Evolutionary conservation across 2,329 filamentous ascomycete genomes (phyloP).

Genomic region (Huntiella savannae): DNA sequence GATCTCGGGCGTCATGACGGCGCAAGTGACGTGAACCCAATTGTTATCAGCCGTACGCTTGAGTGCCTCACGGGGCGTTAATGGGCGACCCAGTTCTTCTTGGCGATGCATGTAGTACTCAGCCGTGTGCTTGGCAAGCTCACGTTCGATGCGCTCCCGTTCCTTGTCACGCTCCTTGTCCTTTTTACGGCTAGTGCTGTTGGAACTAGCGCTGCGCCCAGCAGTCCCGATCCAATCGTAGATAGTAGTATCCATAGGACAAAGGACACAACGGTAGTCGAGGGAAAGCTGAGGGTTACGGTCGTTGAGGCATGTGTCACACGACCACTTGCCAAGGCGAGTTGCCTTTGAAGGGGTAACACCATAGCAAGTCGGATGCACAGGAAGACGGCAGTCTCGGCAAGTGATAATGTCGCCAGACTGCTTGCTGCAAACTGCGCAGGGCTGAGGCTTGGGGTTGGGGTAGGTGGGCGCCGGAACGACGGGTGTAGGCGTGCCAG

Average conservation of each 20-base stretch:
- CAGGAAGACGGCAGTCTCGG: constrained; percentile 72
- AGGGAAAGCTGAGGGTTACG: constrained; percentile 85
- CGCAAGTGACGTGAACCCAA: constrained; percentile 92
- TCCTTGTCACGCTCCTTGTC: constrained; percentile 85
- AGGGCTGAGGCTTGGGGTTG: constrained; percentile 60
- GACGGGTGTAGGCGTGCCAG: constrained; percentile 13
- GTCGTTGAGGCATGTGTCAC: constrained; percentile 91
- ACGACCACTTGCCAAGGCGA: constrained; percentile 61
- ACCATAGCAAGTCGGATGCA: constrained; percentile 89
- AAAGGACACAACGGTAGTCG: constrained; percentile 83
- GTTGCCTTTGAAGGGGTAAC: constrained; percentile 36
- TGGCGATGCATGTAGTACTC: constrained; percentile 73
- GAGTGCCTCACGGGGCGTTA: constrained; percentile 70
- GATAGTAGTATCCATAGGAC: constrained; percentile 63
- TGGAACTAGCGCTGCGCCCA: constrained; percentile 19
- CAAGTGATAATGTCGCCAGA: constrained; percentile 65
- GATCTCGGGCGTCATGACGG: constrained; percentile 78
- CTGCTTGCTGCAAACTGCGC: constrained; percentile 61
- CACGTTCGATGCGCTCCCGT: constrained; percentile 69
- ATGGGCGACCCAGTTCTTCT: constrained; percentile 63
- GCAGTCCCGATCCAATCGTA: constrained; percentile 71
- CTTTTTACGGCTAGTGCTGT: constrained; percentile 41
- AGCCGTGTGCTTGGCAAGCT: constrained; percentile 58
- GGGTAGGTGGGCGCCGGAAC: constrained; percentile 27
- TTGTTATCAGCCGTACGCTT: constrained; percentile 94